A percentile compares a stretch with the other conserved stretches of the same genome.
phyloP scores from a whole-genome alignment of 2,329 filamentous ascomycete genomes.

The Chaetomiaceae sp. region DNA sequence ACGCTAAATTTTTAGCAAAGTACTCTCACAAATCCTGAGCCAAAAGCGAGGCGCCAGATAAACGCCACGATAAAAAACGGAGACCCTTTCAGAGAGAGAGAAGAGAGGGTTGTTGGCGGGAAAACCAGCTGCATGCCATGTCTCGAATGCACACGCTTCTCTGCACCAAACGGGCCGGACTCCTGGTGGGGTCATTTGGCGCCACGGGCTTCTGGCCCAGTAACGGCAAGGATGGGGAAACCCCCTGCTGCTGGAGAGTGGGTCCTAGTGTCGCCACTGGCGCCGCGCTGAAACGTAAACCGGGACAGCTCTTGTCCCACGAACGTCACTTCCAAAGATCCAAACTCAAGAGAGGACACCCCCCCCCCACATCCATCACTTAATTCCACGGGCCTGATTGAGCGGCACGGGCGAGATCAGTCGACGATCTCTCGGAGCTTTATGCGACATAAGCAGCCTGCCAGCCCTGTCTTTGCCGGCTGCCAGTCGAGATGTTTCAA shows the following conservation, averaged over 20 bases:
- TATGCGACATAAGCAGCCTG: too few species aligned
- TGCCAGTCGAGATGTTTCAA: not conserved
- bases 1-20: not conserved
- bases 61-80: not conserved
- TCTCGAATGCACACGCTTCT: not conserved
- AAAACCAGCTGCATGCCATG: not conserved
- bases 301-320: constrained; percentile 8
- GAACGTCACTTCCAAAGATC: not conserved
- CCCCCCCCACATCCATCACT: too few species aligned
- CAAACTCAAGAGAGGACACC: too few species aligned
- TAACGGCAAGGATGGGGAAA: constrained; percentile 12
- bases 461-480: too few species aligned
- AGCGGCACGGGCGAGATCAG: too few species aligned
- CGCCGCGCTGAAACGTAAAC: constrained; percentile 14
- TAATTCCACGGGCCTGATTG: too few species aligned
- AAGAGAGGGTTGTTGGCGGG: not conserved
- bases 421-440: not conserved
- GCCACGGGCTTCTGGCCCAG: constrained; percentile 19
- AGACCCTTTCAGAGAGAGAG: not conserved
- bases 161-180: not conserved
- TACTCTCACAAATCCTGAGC: not conserved
- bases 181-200: not conserved
- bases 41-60: not conserved
- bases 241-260: not conserved
- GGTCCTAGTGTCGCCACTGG: not conserved